Base-by-base conservation (phyloP, 2,329 filamentous ascomycete genomes). In the Rutstroemia sp. region DNA sequence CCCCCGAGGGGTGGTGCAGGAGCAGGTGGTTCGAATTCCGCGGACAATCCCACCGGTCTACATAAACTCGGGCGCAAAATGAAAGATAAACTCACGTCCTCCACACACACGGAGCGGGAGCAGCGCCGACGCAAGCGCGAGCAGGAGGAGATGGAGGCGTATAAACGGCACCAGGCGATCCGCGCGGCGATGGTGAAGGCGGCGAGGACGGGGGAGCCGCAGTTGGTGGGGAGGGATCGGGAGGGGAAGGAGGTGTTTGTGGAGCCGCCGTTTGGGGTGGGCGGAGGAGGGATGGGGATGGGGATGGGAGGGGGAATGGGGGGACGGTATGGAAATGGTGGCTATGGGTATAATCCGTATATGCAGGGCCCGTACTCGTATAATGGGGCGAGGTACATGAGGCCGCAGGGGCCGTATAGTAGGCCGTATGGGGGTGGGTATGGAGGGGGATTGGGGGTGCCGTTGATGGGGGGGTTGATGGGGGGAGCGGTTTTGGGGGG, bases 71-170 rank as follows among this genome's bases (percentile, higher is more conserved):
- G 79, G 1, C 75, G 81, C 56, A 79, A 76, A 53, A 69, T 85
- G 61, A 85, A 85, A 65, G 80, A 85, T 68, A 79, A 78, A 61
- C 62, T 84, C 16, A 85, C 82, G 0, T 71, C 73, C 16, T 77
- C 75, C 4, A 82, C 80, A 4, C 81, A 84, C 66, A 71, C 76
- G 23, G 71, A 85, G 64, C 77, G 81, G 23, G 75, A 75, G 52
- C 65, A 67, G 5, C 71, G 74, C 25, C 74, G 81, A 4, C 62
- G 62, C 2, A 66, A 70, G 34, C 74, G 79, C 25, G 79, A 73
- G 1, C 72, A 76, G 54, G 70, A 77, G 34, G 81, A 85, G 66
- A 71, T 69, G 1, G 52, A 30, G 0, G 34, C 45, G 0, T 83
- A 83, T 64, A 68, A 75, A 38, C 73, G 75, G 42, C 80, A 85